phyloP scores from a whole-genome alignment of 257 asterid genomes.

The Fraxinus excelsior region DNA sequence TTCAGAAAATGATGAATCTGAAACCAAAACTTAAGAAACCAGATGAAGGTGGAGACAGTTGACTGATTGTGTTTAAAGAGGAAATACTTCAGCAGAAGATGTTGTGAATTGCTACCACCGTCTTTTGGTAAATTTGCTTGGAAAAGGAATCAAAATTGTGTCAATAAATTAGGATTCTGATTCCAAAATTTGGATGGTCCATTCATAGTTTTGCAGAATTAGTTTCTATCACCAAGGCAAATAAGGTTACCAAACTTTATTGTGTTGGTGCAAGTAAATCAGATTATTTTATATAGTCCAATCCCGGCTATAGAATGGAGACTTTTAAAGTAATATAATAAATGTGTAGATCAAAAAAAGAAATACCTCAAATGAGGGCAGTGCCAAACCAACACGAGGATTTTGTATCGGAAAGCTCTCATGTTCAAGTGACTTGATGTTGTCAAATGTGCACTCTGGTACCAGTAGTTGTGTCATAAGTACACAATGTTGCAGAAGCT shows the following conservation, averaged over 20 bases:
- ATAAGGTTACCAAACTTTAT: not conserved
- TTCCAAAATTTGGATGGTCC: not conserved
- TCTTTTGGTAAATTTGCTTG: not conserved
- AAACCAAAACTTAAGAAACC: not conserved
- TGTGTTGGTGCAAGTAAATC: not conserved
- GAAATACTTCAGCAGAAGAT: not conserved
- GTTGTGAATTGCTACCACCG: not conserved
- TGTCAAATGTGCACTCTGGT: slow-evolving; percentile 81
- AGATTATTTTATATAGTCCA: not conserved
- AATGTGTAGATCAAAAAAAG: slow-evolving; percentile 7
- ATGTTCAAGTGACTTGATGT: slow-evolving; percentile 66
- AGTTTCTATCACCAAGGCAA: not conserved
- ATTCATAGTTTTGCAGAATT: not conserved
- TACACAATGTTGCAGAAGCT: slow-evolving; percentile 62
- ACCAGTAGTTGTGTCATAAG: slow-evolving; percentile 58
- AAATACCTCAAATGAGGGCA: slow-evolving; percentile 55
- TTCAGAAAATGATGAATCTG: not conserved
- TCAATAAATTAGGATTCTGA: not conserved
- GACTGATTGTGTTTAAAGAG: not conserved
- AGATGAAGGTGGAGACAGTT: not conserved
- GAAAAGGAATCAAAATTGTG: not conserved
- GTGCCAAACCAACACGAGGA: slow-evolving; percentile 40
- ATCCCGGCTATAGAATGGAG: not conserved
- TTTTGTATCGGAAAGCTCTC: slow-evolving; percentile 34
- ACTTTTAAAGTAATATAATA: slow-evolving; percentile 5